Conservation (phyloP, 495 filamentous ascomycete genomes). For the Xylaria nigripes region DNA sequence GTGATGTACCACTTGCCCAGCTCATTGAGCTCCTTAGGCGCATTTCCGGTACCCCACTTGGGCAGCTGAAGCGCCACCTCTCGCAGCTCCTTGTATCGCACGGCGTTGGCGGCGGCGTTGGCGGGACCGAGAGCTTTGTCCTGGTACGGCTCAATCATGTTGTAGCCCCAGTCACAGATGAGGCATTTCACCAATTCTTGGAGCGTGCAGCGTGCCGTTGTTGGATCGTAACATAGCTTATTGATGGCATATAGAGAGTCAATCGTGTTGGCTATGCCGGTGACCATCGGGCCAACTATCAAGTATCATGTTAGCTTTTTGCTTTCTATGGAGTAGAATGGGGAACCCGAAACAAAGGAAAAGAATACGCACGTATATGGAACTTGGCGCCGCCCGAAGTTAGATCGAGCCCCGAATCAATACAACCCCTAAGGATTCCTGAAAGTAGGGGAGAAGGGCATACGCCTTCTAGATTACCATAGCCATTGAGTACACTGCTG, state of each 20-base stretch:
- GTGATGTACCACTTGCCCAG: not conserved
- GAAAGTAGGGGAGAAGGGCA: conserved; percentile 11
- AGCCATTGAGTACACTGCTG: not conserved
- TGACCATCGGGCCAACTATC: conserved; percentile 3
- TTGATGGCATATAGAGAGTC: conserved; percentile 11
- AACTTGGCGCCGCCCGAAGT: conserved; percentile 9
- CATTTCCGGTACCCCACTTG: conserved; percentile 7
- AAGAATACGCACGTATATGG: not conserved
- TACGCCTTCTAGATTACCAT: conserved; percentile 5
- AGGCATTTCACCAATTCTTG: conserved; percentile 4
- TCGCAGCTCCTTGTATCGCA: conserved; percentile 10
- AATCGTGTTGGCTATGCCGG: conserved; percentile 9
- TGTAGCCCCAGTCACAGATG: conserved; percentile 16
- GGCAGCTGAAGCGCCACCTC: conserved; percentile 3
- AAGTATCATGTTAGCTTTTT: not conserved
- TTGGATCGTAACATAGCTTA: conserved; percentile 3
- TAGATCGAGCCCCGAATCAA: conserved; percentile 4
- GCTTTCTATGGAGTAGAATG: not conserved
- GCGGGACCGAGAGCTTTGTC: conserved; percentile 12
- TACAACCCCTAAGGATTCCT: conserved; percentile 1
- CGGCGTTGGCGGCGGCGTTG: conserved; percentile 11
- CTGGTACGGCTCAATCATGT: conserved; percentile 18
- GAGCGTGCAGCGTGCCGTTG: conserved; percentile 1
- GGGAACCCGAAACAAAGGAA: not conserved
- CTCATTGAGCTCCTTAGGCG: not conserved